Evolutionary conservation across 2,329 filamentous ascomycete species (phyloP).

Genomic region (Aspergillus pseudoterreus): DNA sequence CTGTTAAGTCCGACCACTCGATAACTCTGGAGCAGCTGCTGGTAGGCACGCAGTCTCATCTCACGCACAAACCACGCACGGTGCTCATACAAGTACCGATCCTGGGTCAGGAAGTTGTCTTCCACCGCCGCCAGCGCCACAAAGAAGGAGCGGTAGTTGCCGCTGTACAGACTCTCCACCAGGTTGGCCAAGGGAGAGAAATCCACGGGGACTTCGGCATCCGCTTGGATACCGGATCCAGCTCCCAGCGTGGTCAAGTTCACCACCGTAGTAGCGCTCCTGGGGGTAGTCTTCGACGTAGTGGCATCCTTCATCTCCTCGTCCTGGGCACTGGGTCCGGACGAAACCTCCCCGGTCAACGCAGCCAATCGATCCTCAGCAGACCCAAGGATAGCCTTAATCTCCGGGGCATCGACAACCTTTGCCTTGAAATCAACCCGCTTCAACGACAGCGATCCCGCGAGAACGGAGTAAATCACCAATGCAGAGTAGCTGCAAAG

Average conservation of each 20-base stretch:
- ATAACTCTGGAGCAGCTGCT: conserved; percentile 96
- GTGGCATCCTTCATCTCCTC: conserved; percentile 68
- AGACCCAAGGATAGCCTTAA: conserved; percentile 92
- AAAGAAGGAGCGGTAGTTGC: conserved; percentile 94
- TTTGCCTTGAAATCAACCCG: conserved; percentile 98
- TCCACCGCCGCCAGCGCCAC: conserved; percentile 83
- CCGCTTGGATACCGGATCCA: conserved; percentile 62
- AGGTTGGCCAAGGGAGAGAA: conserved; percentile 84
- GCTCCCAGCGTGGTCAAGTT: conserved; percentile 83
- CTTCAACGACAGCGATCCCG: conserved; percentile 90
- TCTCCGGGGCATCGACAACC: conserved; percentile 96
- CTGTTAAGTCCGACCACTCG: conserved; percentile 93
- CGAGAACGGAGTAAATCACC: conserved; percentile 92
- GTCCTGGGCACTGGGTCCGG: conserved; percentile 72
- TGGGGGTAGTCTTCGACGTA: conserved; percentile 49
- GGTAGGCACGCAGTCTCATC: conserved; percentile 94
- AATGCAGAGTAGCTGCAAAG: conserved; percentile 94
- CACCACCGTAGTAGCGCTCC: conserved; percentile 64
- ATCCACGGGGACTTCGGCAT: conserved; percentile 78
- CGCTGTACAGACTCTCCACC: conserved; percentile 87
- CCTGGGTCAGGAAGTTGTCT: conserved; percentile 87
- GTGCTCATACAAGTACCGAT: conserved; percentile 94
- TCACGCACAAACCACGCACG: conserved; percentile 96
- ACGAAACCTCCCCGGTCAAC: conserved; percentile 73
- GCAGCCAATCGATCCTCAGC: conserved; percentile 83